A percentile compares a stretch with the other conserved stretches of the same genome.
These are phyloP conservation scores for Sugiyamaella chiloensis DNA, from an alignment of 805 yeast genomes.

Conservation along the genomic window DNA sequence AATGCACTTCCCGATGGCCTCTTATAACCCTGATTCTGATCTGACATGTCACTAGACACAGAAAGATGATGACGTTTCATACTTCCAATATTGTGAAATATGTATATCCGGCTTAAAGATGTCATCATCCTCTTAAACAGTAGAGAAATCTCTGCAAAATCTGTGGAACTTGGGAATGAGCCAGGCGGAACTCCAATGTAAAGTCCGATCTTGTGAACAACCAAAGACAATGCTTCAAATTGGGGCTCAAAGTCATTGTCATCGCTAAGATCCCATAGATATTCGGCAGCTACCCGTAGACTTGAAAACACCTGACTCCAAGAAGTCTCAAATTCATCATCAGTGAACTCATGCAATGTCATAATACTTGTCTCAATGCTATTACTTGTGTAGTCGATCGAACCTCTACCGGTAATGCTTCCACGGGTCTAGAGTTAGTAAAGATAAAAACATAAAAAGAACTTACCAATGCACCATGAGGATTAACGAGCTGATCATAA, in stretches of 20 bases:
- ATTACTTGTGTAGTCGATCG: slow-evolving; percentile 9
- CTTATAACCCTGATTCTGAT: too few species aligned
- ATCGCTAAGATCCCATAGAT: background rate
- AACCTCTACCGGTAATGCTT: background rate
- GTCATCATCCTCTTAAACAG: slow-evolving; percentile 21
- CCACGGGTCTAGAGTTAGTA: background rate
- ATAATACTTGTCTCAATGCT: slow-evolving; percentile 10
- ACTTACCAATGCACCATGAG: slow-evolving; percentile 10
- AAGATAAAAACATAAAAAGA: background rate
- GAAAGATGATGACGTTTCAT: slow-evolving; percentile 11
- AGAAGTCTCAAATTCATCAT: slow-evolving; percentile 11
- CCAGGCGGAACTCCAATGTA: slow-evolving; percentile 26
- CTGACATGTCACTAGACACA: background rate
- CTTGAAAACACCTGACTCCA: slow-evolving; percentile 20
- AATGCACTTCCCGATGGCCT: too few species aligned
- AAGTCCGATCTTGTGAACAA: slow-evolving; percentile 19
- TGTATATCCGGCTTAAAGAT: slow-evolving; percentile 19
- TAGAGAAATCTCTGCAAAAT: slow-evolving; percentile 17
- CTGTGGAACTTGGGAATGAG: slow-evolving; percentile 19
- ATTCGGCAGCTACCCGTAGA: slow-evolving; percentile 7
- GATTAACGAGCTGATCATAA: slow-evolving; percentile 8
- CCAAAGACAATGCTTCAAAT: slow-evolving; percentile 14
- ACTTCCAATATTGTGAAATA: slow-evolving; percentile 18
- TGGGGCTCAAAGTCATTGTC: slow-evolving; percentile 9
- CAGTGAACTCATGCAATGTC: slow-evolving; percentile 9